phyloP scores from a whole-genome alignment of 1,284 basidiomycete species.

The Tilletia caries region DNA sequence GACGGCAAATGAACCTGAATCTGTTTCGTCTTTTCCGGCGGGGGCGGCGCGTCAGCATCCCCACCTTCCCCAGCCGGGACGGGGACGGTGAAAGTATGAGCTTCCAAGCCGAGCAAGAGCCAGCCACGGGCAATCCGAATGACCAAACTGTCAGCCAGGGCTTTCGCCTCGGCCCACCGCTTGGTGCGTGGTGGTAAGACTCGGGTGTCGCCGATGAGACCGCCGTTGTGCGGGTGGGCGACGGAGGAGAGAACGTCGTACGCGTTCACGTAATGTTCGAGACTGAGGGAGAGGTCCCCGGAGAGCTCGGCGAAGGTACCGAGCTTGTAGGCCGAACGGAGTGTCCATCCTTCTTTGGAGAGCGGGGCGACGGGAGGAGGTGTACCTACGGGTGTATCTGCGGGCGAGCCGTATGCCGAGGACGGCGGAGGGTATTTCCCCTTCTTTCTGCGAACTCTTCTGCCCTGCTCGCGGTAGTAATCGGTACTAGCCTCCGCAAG shows the following conservation, averaged over 20 bases:
- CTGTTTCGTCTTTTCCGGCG: slow-evolving; percentile 54
- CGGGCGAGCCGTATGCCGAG: slow-evolving; percentile 21
- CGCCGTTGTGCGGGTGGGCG: slow-evolving; percentile 18
- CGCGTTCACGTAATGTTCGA: slow-evolving; percentile 25
- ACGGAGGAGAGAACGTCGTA: slow-evolving; percentile 24
- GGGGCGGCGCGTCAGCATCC: slow-evolving; percentile 57
- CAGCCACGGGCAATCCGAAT: slow-evolving; percentile 60
- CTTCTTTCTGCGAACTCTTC: slow-evolving; percentile 82
- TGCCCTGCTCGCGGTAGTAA: slow-evolving; percentile 86
- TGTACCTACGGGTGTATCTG: not conserved
- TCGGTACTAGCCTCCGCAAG: slow-evolving; percentile 82
- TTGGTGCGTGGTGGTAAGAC: slow-evolving; percentile 87
- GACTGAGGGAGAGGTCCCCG: slow-evolving; percentile 71
- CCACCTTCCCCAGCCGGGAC: slow-evolving; percentile 59
- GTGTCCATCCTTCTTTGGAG: slow-evolving; percentile 83
- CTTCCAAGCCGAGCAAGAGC: slow-evolving; percentile 55
- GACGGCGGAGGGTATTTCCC: slow-evolving; percentile 62
- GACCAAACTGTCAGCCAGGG: slow-evolving; percentile 68
- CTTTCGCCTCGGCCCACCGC: slow-evolving; percentile 96
- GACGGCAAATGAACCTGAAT: not conserved
- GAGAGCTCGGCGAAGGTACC: slow-evolving; percentile 91
- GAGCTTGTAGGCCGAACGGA: slow-evolving; percentile 95
- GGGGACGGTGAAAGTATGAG: slow-evolving; percentile 3
- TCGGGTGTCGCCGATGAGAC: slow-evolving; percentile 64
- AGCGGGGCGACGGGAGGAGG: slow-evolving; percentile 54